Percentiles rank a stretch among this genome's conserved stretches.
phyloP scores from a whole-genome alignment of 768 basidiomycete species.

The Pholiota microspora region DNA sequence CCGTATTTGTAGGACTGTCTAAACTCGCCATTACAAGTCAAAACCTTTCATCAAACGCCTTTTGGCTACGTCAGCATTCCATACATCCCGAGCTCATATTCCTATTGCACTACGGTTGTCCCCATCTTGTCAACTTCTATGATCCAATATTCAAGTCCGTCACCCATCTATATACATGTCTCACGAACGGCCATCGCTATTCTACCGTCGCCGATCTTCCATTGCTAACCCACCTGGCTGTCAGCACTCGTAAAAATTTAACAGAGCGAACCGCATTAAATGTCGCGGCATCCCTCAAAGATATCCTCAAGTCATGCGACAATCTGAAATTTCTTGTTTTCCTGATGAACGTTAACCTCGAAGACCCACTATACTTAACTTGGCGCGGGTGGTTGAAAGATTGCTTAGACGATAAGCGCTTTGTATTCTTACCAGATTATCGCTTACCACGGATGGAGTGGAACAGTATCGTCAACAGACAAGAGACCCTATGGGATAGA shows the following conservation, averaged over 20 bases:
- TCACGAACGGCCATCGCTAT: conserved; percentile 26
- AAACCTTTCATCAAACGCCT: conserved; percentile 31
- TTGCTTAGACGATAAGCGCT: conserved; percentile 20
- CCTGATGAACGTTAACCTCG: conserved; percentile 10
- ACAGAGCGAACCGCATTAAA: conserved; percentile 15
- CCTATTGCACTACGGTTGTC: conserved; percentile 32
- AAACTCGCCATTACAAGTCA: conserved; percentile 32
- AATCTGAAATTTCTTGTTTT: conserved; percentile 19
- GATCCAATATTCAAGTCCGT: conserved; percentile 32
- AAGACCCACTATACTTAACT: conserved; percentile 2
- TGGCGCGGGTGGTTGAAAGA: conserved; percentile 16
- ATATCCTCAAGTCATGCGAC: conserved; percentile 16
- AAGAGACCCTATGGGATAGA: conserved; percentile 18
- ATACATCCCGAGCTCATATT: conserved; percentile 28
- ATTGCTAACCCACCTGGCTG: conserved; percentile 31
- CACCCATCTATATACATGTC: conserved; percentile 34
- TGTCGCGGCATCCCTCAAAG: conserved; percentile 14
- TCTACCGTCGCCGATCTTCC: conserved; percentile 31
- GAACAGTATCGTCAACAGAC: conserved; percentile 16
- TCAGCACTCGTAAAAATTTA: conserved; percentile 26
- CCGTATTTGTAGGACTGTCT: conserved; percentile 27
- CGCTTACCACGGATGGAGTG: conserved; percentile 22
- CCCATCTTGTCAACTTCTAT: conserved; percentile 30
- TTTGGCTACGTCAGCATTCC: conserved; percentile 32
- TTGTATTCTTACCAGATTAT: conserved; percentile 22